Base-by-base conservation (phyloP, 2,329 filamentous ascomycete species). In the Magnaporthiopsis incrustans region DNA sequence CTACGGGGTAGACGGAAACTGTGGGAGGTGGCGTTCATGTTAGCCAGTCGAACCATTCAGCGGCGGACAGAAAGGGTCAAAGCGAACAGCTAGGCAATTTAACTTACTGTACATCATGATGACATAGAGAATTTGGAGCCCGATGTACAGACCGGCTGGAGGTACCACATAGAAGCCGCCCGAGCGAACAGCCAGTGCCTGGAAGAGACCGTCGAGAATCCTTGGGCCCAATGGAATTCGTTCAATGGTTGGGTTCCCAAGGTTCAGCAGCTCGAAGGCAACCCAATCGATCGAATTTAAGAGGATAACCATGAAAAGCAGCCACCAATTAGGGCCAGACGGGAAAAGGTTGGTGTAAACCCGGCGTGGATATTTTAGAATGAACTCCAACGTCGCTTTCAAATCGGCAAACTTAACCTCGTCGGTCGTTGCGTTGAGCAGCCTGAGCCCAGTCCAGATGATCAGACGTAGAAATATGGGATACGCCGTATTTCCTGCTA, bases 251-350 rank as follows among this genome's bases (percentile, higher is more conserved):
- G 80, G 74, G 67, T 89, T 89, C 1, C 84, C 83, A 57, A 89
- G 78, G 60, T 89, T 88, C 2, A 90, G 76, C 3, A 89, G 74
- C 71, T 89, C 85, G 67, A 90, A 90, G 0, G 81, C 81, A 0
- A 82, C 77, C 87, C 87, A 90, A 67, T 89, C 85, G n/a, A 85
- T 79, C 0, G 81, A 79, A 64, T 89, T 89, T 18, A 89, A 80
- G 14, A 81, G 68, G 4, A 87, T 71, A 10, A 89, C 78, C 66
- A 87, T 85, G 61, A 81, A 82, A 12, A 89, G 73, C 0, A 90
- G 78, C 78, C 86, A 89, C 83, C 86, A 89, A 0, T 87, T 90
- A 61, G 84, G 82, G 0, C 81, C 78, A 2, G 81, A 78, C 0
- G 87, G 86, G 67, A 90, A 90, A 1, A 91, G 76, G 30, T 85